Evolutionary conservation across 2,329 filamentous ascomycete genomes (phyloP), one percentile per base, ranked within the genome.

Genomic region (Talaromyces sp.): DNA sequence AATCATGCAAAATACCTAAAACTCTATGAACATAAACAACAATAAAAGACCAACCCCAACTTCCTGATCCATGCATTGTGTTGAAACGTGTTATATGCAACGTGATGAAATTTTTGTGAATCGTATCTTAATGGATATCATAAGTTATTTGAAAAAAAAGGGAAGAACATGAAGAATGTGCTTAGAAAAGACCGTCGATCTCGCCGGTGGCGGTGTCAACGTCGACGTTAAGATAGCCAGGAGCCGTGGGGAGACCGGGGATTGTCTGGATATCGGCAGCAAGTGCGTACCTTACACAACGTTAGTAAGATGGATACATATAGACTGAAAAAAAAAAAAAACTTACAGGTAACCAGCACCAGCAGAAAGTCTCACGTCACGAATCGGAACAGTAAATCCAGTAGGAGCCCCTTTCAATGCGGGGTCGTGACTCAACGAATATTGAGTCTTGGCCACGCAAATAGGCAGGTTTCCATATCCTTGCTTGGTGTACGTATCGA

Each of bases 191-290:
- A 5, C 95, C 91, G 66, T 92, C 88, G 69, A 94, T 92, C 80
- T 94, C 90, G 63, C 91, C 91, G n/a, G 90, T 93, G 82, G 93
- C 90, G 6, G 84, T 80, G 72, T 94, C 89, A 50, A 89, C 84
- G 70, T 97, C 94, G 54, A 97, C 93, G 73, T 97, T 97, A 68
- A 98, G 83, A 76, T 98, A 98, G 11, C 95, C 95, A 9, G 94
- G 95, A 22, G 94, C 94, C 9, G 95, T 98, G 10, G 94, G 94
- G 69, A 99, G 83, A 67, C 95, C 95, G 14, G 95, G 95, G 69
- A 99, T 99, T 1, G 95, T 99, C 83, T 98, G 95, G 70, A 99
- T 98, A 75, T 99, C 95, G 14, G 95, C 95, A 62, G 95, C 95
- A 67, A 98, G 85, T 7, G 95, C 95, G 72, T 97, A 97, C 62